These are phyloP conservation scores for Nematodospora valgi DNA, from an alignment of 805 yeast species.

Conservation along the genomic window DNA sequence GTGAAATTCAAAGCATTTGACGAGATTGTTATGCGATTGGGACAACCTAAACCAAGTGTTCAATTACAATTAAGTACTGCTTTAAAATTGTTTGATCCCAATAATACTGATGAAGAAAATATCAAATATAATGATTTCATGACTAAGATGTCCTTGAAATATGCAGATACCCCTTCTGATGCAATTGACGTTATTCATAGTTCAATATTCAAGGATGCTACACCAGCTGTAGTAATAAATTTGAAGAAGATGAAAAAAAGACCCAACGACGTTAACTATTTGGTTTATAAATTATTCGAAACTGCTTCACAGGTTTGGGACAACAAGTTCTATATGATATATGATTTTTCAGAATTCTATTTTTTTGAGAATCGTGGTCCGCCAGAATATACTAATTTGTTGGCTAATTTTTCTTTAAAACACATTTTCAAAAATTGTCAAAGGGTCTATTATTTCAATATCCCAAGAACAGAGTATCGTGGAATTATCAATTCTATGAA, in stretches of 20 bases:
- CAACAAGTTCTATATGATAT: conserved; percentile 54
- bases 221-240: conserved; percentile 61
- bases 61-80: conserved; percentile 56
- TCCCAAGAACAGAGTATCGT: conserved; percentile 32
- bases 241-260: conserved; percentile 32
- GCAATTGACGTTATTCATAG: conserved; percentile 53
- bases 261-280: conserved; percentile 42
- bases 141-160: conserved; percentile 59
- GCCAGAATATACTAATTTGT: conserved; percentile 28
- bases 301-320: conserved; percentile 71
- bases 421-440: conserved; percentile 50
- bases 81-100: conserved; percentile 38
- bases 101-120: conserved; percentile 33
- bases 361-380: conserved; percentile 16
- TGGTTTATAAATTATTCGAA: conserved; percentile 60
- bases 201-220: conserved; percentile 68
- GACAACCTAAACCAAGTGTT: conserved; percentile 51
- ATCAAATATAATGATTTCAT: conserved; percentile 68
- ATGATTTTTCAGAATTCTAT: conserved; percentile 67
- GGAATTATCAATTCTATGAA: conserved; percentile 20
- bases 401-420: conserved; percentile 49
- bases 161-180: conserved; percentile 31
- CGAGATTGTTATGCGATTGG: conserved; percentile 43
- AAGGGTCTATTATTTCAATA: conserved; percentile 49
- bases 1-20: conserved; percentile 41